A percentile compares a stretch with the other conserved stretches of the same genome.
Conservation (phyloP, 1,284 basidiomycete species). For the Puccinia novopanici region DNA sequence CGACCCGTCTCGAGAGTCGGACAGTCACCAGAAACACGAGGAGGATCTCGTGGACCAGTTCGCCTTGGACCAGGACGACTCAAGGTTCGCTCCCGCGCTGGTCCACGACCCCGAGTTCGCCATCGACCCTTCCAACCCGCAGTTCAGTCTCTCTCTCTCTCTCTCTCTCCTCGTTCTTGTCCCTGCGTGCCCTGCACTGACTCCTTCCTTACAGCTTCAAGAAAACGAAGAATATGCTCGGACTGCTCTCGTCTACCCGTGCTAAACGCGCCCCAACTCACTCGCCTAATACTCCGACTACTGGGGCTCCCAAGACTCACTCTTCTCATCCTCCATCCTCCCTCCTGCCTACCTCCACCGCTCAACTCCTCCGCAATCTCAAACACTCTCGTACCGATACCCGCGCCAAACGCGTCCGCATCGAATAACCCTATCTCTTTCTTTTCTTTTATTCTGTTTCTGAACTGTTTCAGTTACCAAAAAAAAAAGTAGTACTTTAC, state of each 20-base stretch:
- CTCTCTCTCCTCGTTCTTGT: background rate
- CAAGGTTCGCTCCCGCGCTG: conserved; percentile 81
- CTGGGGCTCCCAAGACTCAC: background rate
- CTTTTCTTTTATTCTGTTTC: background rate
- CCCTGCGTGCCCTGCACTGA: background rate
- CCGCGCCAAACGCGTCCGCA: background rate
- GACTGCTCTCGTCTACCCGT: background rate
- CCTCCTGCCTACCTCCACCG: background rate
- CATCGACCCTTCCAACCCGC: conserved; percentile 89
- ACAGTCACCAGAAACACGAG: conserved; percentile 63
- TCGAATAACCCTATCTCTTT: background rate
- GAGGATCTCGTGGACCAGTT: conserved; percentile 69
- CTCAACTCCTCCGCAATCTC: background rate
- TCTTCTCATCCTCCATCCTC: background rate
- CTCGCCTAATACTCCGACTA: background rate
- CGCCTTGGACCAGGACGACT: conserved; percentile 79
- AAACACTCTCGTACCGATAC: background rate
- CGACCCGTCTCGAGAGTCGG: no score
- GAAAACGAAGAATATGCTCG: conserved; percentile 40
- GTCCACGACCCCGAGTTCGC: conserved; percentile 84
- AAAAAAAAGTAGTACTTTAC: background rate
- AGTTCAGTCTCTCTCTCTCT: conserved; percentile 29
- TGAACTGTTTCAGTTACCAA: background rate
- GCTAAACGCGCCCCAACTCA: background rate
- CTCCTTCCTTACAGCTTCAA: conserved; percentile 15